Evolutionary conservation across 371 early-diverging fungal genomes (phyloP).

Genomic region (Saksenaea vasiformis): DNA sequence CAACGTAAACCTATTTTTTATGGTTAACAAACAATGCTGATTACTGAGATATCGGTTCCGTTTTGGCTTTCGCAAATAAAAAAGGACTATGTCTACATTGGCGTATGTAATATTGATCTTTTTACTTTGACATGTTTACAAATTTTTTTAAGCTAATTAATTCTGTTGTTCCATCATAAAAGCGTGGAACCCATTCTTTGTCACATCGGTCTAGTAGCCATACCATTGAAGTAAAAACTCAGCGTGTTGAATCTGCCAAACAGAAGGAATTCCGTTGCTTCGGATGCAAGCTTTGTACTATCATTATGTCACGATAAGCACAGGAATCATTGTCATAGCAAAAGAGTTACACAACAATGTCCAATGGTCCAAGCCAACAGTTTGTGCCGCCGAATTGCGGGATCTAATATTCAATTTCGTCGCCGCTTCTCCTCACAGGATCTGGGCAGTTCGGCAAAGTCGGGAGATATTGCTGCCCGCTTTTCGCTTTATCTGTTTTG

Average conservation of each 20-base stretch:
- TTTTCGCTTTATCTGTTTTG: not conserved
- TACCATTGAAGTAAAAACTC: not conserved
- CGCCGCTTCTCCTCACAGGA: not conserved
- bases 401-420: not conserved
- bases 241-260: not conserved
- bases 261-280: not conserved
- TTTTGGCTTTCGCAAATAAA: no score
- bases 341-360: not conserved
- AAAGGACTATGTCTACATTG: no score
- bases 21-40: not conserved
- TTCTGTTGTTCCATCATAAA: no score
- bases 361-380: not conserved
- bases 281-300: not conserved
- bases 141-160: no score
- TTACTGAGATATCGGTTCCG: no score
- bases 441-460: not conserved
- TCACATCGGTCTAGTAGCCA: not conserved
- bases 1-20: not conserved
- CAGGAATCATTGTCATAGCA: slow-evolving; percentile 2
- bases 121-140: no score
- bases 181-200: not conserved
- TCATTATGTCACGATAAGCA: not conserved
- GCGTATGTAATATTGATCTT: no score
- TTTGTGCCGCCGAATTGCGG: slow-evolving; percentile 4
- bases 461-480: not conserved